Percentiles rank a stretch among this genome's conserved stretches.
Evolutionary conservation across 441 rosid species (phyloP).

Genomic region (Gossypium armourianum): DNA sequence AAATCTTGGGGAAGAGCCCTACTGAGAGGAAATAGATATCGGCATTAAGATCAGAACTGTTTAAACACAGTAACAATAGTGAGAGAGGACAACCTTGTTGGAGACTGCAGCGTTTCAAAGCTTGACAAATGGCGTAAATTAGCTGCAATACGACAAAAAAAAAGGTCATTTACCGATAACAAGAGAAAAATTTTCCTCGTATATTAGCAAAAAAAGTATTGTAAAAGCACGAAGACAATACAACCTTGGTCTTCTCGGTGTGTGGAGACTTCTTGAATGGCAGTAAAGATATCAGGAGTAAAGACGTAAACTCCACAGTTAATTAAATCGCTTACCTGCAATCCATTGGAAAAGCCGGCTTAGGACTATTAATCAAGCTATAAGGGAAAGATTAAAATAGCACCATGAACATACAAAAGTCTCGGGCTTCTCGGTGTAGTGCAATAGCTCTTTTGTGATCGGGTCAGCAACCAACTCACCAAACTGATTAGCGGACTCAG

Average conservation of each 20-base stretch:
- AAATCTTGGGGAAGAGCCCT: constrained; percentile 43
- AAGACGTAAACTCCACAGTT: constrained; percentile 84
- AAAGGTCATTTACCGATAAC: constrained; percentile 6
- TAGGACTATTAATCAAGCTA: background rate
- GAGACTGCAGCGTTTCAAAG: constrained; percentile 28
- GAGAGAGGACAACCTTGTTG: constrained; percentile 34
- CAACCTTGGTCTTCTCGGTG: constrained; percentile 61
- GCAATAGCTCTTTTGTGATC: constrained; percentile 63
- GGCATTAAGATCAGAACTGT: background rate
- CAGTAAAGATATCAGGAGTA: constrained; percentile 54
- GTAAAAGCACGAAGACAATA: constrained; percentile 5
- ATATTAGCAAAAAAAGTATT: background rate
- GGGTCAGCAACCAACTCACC: constrained; percentile 85
- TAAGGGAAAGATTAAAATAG: constrained; percentile 6
- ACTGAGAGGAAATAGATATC: constrained; percentile 4
- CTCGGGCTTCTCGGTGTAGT: constrained; percentile 83
- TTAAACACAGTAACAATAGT: background rate
- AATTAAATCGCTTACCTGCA: constrained; percentile 78
- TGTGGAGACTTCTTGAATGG: constrained; percentile 51
- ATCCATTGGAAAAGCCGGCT: background rate
- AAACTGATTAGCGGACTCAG: constrained; percentile 76
- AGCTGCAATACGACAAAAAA: constrained; percentile 28
- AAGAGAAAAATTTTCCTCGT: background rate
- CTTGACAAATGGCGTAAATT: constrained; percentile 32
- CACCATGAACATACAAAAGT: constrained; percentile 53